phyloP scores from a whole-genome alignment of 2,329 filamentous ascomycete species.

The Paraconiothyrium brasiliense region DNA sequence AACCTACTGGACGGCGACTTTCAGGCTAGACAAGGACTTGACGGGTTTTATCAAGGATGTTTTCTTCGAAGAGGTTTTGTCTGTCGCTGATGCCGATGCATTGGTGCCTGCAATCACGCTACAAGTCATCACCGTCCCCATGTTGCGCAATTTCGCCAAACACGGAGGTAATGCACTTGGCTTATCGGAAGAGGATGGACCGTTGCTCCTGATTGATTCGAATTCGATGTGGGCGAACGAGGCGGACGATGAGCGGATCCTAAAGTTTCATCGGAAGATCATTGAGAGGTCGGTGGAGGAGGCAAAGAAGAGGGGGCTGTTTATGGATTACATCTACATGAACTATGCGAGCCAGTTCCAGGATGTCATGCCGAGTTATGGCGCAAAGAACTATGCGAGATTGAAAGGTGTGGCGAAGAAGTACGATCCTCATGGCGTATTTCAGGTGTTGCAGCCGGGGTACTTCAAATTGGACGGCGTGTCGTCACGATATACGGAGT shows the following conservation, averaged over 20 bases:
- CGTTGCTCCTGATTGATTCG: constrained; percentile 28
- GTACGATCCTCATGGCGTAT: constrained; percentile 55
- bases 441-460: constrained; percentile 53
- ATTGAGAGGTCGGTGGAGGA: constrained; percentile 19
- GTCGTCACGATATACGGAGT: neutral
- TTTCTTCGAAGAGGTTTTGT: constrained; percentile 34
- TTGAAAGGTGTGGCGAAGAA: constrained; percentile 46
- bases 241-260: constrained; percentile 34
- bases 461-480: constrained; percentile 53
- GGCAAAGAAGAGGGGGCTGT: constrained; percentile 17
- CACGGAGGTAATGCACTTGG: constrained; percentile 44
- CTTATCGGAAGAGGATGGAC: constrained; percentile 29
- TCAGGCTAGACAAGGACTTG: constrained; percentile 35
- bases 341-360: constrained; percentile 59
- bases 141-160: constrained; percentile 30
- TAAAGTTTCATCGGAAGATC: constrained; percentile 28
- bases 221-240: constrained; percentile 31
- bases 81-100: constrained; percentile 25
- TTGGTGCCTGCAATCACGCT: constrained; percentile 32
- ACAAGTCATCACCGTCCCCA: constrained; percentile 38
- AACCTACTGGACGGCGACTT: constrained; percentile 38
- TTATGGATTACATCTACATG: constrained; percentile 54
- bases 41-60: constrained; percentile 29
- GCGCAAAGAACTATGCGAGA: constrained; percentile 45
- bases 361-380: constrained; percentile 55